A percentile compares a stretch with the other conserved stretches of the same genome.
Conservation (phyloP, 2,329 filamentous ascomycete genomes). For the Colletotrichum chlorophyti region DNA sequence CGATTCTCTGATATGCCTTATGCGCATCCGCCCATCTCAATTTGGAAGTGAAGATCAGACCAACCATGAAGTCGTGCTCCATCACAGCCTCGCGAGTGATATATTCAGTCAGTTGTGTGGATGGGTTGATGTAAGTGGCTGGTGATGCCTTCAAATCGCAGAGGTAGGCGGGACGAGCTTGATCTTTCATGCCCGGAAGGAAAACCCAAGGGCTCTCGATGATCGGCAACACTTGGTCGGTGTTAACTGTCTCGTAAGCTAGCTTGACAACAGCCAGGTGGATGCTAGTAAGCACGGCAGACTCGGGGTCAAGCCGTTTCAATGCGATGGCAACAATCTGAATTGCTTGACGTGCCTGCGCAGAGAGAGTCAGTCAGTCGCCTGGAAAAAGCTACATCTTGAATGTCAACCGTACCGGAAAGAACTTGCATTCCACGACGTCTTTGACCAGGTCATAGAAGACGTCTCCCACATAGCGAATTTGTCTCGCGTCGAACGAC, state of each 20-base stretch:
- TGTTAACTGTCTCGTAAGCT: conserved; percentile 62
- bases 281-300: conserved; percentile 69
- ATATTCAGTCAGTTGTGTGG: conserved; percentile 62
- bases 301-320: conserved; percentile 70
- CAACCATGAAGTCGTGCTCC: conserved; percentile 71
- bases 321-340: conserved; percentile 60
- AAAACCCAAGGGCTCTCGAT: conserved; percentile 72
- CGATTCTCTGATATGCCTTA: conserved; percentile 66
- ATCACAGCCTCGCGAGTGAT: conserved; percentile 62
- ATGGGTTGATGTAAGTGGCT: conserved; percentile 63
- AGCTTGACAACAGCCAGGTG: conserved; percentile 65
- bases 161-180: conserved; percentile 44
- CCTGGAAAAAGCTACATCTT: conserved; percentile 30
- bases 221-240: conserved; percentile 63
- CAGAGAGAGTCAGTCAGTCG: conserved; percentile 10
- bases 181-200: conserved; percentile 58
- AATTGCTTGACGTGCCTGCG: conserved; percentile 54
- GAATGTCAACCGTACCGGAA: no score
- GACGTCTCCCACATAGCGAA: conserved; percentile 54
- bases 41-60: conserved; percentile 68
- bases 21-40: conserved; percentile 69
- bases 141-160: conserved; percentile 55
- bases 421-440: conserved; percentile 45
- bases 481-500: conserved; percentile 57
- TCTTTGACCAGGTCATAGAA: conserved; percentile 53